phyloP scores from a whole-genome alignment of 2,329 filamentous ascomycete genomes.

The Pseudocercospora macadamiae region DNA sequence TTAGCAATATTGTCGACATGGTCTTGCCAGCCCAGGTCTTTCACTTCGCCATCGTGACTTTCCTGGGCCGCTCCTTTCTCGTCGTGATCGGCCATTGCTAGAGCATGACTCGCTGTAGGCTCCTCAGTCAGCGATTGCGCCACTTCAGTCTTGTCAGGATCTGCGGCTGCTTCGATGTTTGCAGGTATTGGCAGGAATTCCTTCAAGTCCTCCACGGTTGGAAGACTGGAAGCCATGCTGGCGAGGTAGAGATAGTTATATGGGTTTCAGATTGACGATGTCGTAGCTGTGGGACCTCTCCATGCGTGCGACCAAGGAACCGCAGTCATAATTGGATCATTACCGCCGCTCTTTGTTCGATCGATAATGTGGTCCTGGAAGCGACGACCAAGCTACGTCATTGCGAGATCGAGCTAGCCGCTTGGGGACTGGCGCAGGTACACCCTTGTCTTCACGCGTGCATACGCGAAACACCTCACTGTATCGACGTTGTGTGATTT shows the following conservation, averaged over 20 bases:
- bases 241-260: background rate
- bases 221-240: constrained; percentile 14
- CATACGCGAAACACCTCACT: no score
- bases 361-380: background rate
- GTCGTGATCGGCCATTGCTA: constrained; percentile 51
- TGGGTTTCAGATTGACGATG: background rate
- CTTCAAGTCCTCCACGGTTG: constrained; percentile 22
- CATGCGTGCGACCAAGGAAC: background rate
- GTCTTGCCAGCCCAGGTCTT: constrained; percentile 71
- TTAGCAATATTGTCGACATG: constrained; percentile 57
- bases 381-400: background rate
- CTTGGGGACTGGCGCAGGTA: background rate
- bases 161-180: constrained; percentile 33
- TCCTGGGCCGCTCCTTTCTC: constrained; percentile 51
- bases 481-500: no score
- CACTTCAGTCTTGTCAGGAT: constrained; percentile 37
- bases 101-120: constrained; percentile 52
- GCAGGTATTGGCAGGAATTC: constrained; percentile 39
- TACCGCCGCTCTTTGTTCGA: background rate
- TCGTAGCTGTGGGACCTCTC: background rate
- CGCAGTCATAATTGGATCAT: constrained; percentile 5
- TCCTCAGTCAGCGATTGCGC: constrained; percentile 42
- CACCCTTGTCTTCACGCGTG: no score
- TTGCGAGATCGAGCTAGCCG: background rate
- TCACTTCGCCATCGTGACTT: constrained; percentile 56